Conservation (phyloP, 2,329 filamentous ascomycete genomes). For the Fusarium continuum region DNA sequence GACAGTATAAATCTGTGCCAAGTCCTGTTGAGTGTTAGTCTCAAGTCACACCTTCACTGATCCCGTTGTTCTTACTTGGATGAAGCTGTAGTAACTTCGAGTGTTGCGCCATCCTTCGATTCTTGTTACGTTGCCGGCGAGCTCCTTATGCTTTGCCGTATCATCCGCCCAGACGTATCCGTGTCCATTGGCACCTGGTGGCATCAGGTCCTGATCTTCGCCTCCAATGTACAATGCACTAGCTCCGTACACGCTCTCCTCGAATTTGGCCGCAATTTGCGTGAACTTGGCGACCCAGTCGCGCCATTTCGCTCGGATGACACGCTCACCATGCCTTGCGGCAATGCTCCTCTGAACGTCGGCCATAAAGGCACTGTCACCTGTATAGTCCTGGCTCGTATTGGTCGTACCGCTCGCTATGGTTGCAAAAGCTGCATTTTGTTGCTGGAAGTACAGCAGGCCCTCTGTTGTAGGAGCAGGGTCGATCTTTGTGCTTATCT, state of each 20-base stretch:
- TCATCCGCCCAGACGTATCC: constrained; percentile 97
- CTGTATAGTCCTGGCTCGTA: constrained; percentile 74
- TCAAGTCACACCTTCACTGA: not conserved
- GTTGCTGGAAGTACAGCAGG: constrained; percentile 85
- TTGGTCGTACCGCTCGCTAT: constrained; percentile 55
- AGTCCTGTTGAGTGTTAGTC: constrained; percentile 59
- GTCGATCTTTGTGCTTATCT: constrained; percentile 91
- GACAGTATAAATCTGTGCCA: constrained; percentile 70
- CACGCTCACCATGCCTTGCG: constrained; percentile 86
- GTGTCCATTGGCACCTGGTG: constrained; percentile 75
- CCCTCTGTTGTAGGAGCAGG: constrained; percentile 84
- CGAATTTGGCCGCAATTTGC: constrained; percentile 89
- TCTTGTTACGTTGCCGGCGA: constrained; percentile 88
- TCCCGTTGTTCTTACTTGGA: constrained; percentile 68
- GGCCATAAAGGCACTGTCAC: constrained; percentile 89
- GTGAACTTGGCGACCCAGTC: constrained; percentile 96
- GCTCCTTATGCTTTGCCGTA: constrained; percentile 78
- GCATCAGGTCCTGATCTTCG: constrained; percentile 70
- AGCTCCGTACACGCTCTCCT: constrained; percentile 93
- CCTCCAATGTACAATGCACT: constrained; percentile 87
- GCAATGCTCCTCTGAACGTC: constrained; percentile 85
- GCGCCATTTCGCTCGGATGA: constrained; percentile 90
- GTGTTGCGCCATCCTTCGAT: constrained; percentile 98
- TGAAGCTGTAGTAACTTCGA: constrained; percentile 93
- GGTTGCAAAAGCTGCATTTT: constrained; percentile 67